Conservation (phyloP, 23 red algal genomes). For the Agarophyton chilense region DNA sequence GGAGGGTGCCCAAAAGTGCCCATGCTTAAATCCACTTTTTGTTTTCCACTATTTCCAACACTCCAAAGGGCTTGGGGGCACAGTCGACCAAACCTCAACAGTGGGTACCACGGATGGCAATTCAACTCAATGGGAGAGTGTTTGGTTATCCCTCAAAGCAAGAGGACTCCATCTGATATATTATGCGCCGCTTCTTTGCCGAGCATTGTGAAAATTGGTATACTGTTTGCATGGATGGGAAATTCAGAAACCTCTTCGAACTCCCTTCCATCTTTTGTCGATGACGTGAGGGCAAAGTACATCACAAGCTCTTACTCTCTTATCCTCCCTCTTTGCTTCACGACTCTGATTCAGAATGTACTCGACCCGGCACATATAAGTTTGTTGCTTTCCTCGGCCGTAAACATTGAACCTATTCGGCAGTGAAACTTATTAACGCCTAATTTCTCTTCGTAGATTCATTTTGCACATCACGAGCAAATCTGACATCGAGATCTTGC, state of each 20-base stretch:
- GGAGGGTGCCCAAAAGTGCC: no score
- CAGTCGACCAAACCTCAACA: no score
- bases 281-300: conserved; percentile 1
- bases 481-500: conserved; percentile 42
- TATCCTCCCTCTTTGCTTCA: conserved; percentile 43
- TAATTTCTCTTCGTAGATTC: neutral
- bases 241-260: neutral
- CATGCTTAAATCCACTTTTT: no score
- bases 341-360: conserved; percentile 47
- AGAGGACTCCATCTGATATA: neutral
- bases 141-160: conserved; percentile 23
- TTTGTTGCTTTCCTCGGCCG: neutral
- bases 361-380: conserved; percentile 68
- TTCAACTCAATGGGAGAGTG: conserved; percentile 30
- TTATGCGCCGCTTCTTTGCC: conserved; percentile 37
- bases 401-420: neutral
- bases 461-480: conserved; percentile 63
- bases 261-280: neutral
- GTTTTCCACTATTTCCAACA: no score
- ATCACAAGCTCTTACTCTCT: conserved; percentile 32
- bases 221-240: conserved; percentile 60
- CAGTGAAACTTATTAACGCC: neutral
- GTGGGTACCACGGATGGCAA: conserved; percentile 68
- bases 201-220: neutral
- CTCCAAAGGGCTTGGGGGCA: no score